phyloP scores from a whole-genome alignment of 192 early-diverging fungal species.

The Phlyctochytrium planicorne region DNA sequence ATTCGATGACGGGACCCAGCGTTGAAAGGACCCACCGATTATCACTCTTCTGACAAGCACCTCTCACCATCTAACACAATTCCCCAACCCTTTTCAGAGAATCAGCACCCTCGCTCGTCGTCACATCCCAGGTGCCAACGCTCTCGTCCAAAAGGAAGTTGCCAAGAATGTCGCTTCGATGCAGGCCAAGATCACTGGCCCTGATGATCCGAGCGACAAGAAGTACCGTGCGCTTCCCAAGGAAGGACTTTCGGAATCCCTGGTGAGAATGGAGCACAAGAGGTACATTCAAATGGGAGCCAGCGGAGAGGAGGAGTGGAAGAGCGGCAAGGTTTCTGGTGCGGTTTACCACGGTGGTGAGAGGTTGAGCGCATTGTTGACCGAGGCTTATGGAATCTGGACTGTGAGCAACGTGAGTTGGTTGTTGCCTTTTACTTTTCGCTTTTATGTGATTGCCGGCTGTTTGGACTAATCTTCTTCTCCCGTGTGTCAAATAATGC shows the following conservation, averaged over 20 bases:
- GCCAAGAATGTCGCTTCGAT: constrained; percentile 77
- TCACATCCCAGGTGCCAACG: constrained; percentile 50
- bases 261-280: constrained; percentile 59
- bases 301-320: constrained; percentile 66
- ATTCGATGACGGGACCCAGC: too few species aligned
- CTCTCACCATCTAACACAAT: too few species aligned
- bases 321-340: constrained; percentile 82
- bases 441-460: neutral
- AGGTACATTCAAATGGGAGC: constrained; percentile 55
- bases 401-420: constrained; percentile 70
- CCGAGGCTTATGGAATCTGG: constrained; percentile 82
- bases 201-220: neutral
- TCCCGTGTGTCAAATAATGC: constrained; percentile 5
- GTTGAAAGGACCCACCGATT: too few species aligned
- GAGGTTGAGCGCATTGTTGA: constrained; percentile 69
- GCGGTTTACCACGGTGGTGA: constrained; percentile 93
- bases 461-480: constrained; percentile 9
- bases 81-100: too few species aligned
- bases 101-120: constrained; percentile 19
- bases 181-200: constrained; percentile 69
- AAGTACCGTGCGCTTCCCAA: constrained; percentile 68
- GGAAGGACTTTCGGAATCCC: constrained; percentile 59
- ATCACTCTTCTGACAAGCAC: too few species aligned
- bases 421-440: neutral
- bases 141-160: constrained; percentile 72